Evolutionary conservation across 345 rosid species (phyloP), one percentile per base, ranked within the genome.

Genomic region (Eucalyptus cladocalyx): DNA sequence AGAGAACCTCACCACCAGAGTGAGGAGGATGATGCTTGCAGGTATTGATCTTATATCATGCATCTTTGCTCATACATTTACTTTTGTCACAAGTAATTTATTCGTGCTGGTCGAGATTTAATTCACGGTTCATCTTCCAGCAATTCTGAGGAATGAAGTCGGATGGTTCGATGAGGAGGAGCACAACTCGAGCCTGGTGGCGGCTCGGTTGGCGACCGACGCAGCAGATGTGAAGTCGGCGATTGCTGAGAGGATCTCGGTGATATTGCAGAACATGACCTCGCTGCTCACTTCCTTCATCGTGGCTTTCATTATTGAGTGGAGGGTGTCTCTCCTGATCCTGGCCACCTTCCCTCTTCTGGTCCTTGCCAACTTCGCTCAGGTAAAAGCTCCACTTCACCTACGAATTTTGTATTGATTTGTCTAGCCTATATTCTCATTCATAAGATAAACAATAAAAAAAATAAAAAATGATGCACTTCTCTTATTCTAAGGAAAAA

Each of bases 91-190:
- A 28, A 30, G 42, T 58, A 42, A 50, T 17, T n/a, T 26, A 18
- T 45, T 83, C 18, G 49, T 19, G 81, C 48, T 21, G 16, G 47
- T 47, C 8, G 9, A n/a, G 40, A 56, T 32, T 65, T 54, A 86
- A 42, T 24, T 43, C 30, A 43, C 40, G 89, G 89, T 76, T 89
- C 51, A 21, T 88, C 69, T 69, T 89, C 65, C 92, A 98, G 99
- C 99, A 86, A 98, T 98, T 86, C 89, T 98, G 91, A 95, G 97
- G 95, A 98, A 98, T 80, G 99, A 98, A 92, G 99, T 98, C 42
- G 99, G 99, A 92, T 98, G 99, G 99, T 98, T 94, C 42, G 99
- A 98, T 37, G 99, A 98, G 83, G 99, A 98, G 90, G 99, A 97
- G 92, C 99, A 98, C 92, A 98, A 98, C 93, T 98, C 99, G 17